phyloP scores from a whole-genome alignment of 179 eudicot genomes.

The Nepenthes alata region DNA sequence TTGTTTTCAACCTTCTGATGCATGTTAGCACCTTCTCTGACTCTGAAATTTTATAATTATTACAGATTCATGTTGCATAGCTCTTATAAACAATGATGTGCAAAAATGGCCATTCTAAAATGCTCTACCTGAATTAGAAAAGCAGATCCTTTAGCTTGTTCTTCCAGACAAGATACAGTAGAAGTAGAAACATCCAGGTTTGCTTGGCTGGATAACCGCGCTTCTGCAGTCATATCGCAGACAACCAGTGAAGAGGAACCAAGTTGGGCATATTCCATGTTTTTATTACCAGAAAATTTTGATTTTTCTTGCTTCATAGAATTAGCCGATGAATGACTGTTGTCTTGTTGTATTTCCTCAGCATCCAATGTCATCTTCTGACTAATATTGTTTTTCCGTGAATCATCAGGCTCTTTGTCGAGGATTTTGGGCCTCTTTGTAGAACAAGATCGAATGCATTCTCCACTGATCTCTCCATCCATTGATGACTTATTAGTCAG shows the following conservation, averaged over 20 bases:
- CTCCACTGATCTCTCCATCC: conserved; percentile 17
- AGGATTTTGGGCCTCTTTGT: conserved; percentile 42
- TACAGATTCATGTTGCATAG: background rate
- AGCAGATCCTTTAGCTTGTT: conserved; percentile 51
- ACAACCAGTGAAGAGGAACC: conserved; percentile 10
- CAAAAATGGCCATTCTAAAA: background rate
- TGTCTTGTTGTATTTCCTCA: conserved; percentile 10
- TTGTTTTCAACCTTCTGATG: background rate
- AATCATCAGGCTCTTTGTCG: conserved; percentile 19
- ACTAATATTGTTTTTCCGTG: conserved; percentile 14
- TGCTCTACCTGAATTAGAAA: conserved; percentile 63
- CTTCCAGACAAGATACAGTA: conserved; percentile 28
- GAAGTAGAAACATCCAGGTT: conserved; percentile 17
- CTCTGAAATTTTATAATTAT: background rate
- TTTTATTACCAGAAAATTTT: conserved; percentile 11
- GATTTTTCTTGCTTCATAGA: conserved; percentile 12
- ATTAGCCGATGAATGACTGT: conserved; percentile 4
- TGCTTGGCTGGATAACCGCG: conserved; percentile 15
- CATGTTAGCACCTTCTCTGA: background rate
- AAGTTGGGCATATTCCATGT: conserved; percentile 10
- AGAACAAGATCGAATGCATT: conserved; percentile 22
- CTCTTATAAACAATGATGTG: background rate
- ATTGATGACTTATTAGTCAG: conserved; percentile 19
- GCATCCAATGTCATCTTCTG: conserved; percentile 3
- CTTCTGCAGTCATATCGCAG: conserved; percentile 12